phyloP scores from a whole-genome alignment of 164 flowering plant genomes.

The Litsea cubeba region DNA sequence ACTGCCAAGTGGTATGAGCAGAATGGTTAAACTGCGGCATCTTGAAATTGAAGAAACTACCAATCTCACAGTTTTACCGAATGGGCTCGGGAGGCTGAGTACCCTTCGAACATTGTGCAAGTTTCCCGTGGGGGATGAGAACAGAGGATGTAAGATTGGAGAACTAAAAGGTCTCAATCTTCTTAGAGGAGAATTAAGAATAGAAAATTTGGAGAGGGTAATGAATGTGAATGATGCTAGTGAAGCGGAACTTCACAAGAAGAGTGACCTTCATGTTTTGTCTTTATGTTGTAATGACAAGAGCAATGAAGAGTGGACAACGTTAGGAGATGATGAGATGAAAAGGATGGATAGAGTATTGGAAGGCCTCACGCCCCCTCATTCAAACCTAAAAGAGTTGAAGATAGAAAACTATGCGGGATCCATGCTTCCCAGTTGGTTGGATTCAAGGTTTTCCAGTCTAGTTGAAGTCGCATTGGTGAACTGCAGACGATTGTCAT shows the following conservation, averaged over 20 bases:
- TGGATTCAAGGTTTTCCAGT: not conserved
- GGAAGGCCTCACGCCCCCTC: not conserved
- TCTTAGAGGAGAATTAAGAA: not conserved
- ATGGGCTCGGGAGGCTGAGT: not conserved
- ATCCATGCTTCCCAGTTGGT: not conserved
- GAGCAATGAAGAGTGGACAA: not conserved
- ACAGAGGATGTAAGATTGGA: constrained; percentile 1
- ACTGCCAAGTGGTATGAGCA: not conserved
- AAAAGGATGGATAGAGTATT: not conserved
- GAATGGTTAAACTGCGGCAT: constrained; percentile 4
- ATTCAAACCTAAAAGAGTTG: not conserved
- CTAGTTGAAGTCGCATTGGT: not conserved
- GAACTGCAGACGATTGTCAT: not conserved
- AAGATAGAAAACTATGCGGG: not conserved
- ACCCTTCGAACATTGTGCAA: not conserved
- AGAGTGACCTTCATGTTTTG: not conserved
- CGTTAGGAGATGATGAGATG: not conserved
- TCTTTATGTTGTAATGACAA: not conserved
- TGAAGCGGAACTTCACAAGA: constrained; percentile 1
- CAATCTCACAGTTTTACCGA: not conserved
- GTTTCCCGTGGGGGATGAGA: not conserved
- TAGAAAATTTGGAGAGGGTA: not conserved
- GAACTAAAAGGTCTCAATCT: not conserved
- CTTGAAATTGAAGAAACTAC: not conserved
- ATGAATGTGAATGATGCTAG: not conserved